Base-by-base conservation (phyloP, 2,329 filamentous ascomycete genomes). In the Trichophyton schoenleinii region DNA sequence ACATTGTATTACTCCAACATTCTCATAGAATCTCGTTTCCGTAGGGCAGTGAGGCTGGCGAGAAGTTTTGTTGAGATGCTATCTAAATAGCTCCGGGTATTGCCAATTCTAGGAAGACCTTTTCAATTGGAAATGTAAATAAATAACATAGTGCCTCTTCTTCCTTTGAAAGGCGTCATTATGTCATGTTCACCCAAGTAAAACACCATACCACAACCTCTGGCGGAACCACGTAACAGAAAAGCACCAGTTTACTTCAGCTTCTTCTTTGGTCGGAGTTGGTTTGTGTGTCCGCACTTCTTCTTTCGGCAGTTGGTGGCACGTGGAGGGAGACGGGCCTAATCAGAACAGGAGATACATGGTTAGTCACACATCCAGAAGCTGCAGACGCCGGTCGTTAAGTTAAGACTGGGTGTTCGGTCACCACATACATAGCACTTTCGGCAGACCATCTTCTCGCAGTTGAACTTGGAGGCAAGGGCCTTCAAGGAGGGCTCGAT, bases 251-350 rank as follows among this genome's bases (percentile, higher is more conserved):
- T 64, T 62, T 87, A 92, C 83, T 96, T 96, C 78, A 96, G 86
- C 92, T 99, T 99, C 91, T 99, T 99, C 92, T 99, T 99, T 80
- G 94, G 94, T 82, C 94, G 90, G 78, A 99, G 89, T 87, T 99
- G 94, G 89, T 97, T 97, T 83, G 88, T 95, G 88, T 97, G 94
- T 68, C 92, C 94, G 81, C 92, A 97, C 87, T 97, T 97, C 84
- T 91, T 91, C 91, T 97, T 97, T 75, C 91, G 86, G 89, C 94
- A 99, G 89, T 99, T 99, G 85, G 92, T 96, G 74, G 94, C 94
- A 86, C 94, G 90, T 71, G 92, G 92, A 70, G 92, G 92, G 68
- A 97, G 91, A 79, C 92, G 91, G 68, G 84, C 83, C 79, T 83
- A 61, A 57, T 48, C 31, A 25, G 13, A 44, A 60, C 31, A 57